Evolutionary conservation across 345 rosid species (phyloP), one percentile per base, ranked within the genome.

Genomic region (Arabidopsis arenosa): DNA sequence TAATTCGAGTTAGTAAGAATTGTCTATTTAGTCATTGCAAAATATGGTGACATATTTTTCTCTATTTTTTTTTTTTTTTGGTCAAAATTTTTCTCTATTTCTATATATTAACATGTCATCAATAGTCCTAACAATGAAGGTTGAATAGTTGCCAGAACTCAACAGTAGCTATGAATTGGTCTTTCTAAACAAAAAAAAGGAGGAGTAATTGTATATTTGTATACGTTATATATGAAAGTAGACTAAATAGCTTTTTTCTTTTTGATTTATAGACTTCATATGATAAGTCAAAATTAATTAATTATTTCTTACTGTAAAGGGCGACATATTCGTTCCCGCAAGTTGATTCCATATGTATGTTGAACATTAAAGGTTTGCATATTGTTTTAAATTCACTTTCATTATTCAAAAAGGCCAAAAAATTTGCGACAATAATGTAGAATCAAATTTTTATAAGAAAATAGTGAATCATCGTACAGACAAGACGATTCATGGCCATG

Each of bases 401-500:
- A 9, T 17, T 36, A 36, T 15, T 45, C 43, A 52, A 15, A 23
- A 28, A 55, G 33, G 63, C 45, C 49, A 72, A 26, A 58, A 36
- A 59, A 15, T 47, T 13, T 45, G 60, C 51, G 39, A 37, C 58
- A 49, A 72, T 72, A 52, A 73, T 62, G 52, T 51, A 21, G 33
- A 28, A 28, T 53, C 44, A 62, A 41, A 21, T 0, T 51, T 37
- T 18, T 66, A 53, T 37, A 37, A 41, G 28, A 66, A 56, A 57
- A 33, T 35, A 35, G n/a, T 47, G 59, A 35, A 66, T 65, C 78
- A 74, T 66, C 58, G 56, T 64, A 74, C 78, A 74, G 72, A 74
- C 59, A 65, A 43, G 78, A 74, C 56, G 49, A 70, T 35, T 74
- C 78, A 36, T 66, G 66, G 58, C 78, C 78, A 74, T 66, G 78